phyloP scores from a whole-genome alignment of 106 monocot genomes.

The Allium fistulosum region DNA sequence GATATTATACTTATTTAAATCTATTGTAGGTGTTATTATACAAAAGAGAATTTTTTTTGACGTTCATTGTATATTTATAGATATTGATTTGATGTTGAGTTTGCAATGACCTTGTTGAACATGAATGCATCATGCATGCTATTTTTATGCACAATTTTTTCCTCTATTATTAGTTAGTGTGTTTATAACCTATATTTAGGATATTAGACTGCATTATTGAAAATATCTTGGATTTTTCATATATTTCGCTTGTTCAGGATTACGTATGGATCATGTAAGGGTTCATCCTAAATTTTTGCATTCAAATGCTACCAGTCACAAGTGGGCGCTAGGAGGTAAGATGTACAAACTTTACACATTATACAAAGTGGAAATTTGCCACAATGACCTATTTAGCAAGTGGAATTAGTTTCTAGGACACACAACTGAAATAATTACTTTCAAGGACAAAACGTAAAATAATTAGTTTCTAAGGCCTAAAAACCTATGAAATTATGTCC shows the following conservation, averaged over 20 bases:
- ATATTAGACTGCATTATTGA: not conserved
- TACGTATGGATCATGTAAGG: conserved; percentile 81
- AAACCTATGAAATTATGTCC: too few relatives aligned
- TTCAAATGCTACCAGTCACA: conserved; percentile 98
- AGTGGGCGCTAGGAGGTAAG: conserved; percentile 96
- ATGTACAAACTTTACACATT: not conserved
- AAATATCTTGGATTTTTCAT: not conserved
- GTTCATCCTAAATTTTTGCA: conserved; percentile 97
- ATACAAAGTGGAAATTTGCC: too few relatives aligned
- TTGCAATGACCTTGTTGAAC: too few relatives aligned
- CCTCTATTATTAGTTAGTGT: not conserved
- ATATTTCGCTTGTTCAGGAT: conserved; percentile 11
- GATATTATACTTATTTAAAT: too few relatives aligned
- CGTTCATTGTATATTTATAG: not conserved
- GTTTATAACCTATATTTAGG: not conserved
- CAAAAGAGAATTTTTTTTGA: too few relatives aligned
- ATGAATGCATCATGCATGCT: not conserved
- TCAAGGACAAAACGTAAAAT: too few relatives aligned
- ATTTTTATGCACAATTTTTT: not conserved
- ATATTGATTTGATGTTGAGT: too few relatives aligned
- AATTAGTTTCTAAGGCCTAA: too few relatives aligned
- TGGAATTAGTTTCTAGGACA: too few relatives aligned
- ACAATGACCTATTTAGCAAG: too few relatives aligned
- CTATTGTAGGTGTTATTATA: too few relatives aligned
- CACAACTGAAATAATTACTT: too few relatives aligned